Evolutionary conservation across 2,329 filamentous ascomycete species (phyloP).

Genomic region (Colletotrichum sublineola): DNA sequence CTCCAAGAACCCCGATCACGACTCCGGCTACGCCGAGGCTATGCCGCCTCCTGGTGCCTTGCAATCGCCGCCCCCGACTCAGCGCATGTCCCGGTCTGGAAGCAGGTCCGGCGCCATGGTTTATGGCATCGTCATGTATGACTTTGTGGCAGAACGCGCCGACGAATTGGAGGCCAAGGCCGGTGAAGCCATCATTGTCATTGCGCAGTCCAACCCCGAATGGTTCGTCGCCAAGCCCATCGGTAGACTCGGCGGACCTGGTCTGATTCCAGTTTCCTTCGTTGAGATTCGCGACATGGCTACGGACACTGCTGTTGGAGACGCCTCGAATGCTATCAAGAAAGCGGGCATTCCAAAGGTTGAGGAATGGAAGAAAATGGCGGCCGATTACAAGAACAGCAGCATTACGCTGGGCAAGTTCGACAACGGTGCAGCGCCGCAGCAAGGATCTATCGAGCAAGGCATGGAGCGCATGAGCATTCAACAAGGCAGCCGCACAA

Average conservation of each 20-base stretch:
- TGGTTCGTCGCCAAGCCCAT: constrained; percentile 99
- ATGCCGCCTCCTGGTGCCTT: constrained; percentile 42
- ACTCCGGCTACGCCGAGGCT: constrained; percentile 87
- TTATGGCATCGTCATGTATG: constrained; percentile 96
- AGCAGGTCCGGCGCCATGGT: constrained; percentile 82
- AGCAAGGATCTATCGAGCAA: constrained; percentile 70
- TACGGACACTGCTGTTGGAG: constrained; percentile 83
- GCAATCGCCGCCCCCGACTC: constrained; percentile 47
- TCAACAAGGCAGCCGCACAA: constrained; percentile 66
- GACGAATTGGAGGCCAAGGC: constrained; percentile 96
- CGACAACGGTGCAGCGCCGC: constrained; percentile 65
- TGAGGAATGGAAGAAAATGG: constrained; percentile 99
- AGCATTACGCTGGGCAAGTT: constrained; percentile 97
- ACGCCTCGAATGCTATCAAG: constrained; percentile 87
- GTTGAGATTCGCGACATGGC: constrained; percentile 97
- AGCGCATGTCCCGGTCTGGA: constrained; percentile 64
- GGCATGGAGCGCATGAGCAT: constrained; percentile 86
- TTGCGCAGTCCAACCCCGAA: constrained; percentile 97
- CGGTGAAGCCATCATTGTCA: constrained; percentile 97
- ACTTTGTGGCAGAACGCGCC: constrained; percentile 94
- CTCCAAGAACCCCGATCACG: constrained; percentile 79
- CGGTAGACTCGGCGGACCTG: constrained; percentile 92
- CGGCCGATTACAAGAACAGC: constrained; percentile 98
- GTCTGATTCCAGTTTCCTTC: constrained; percentile 95
- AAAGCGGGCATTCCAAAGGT: constrained; percentile 93